Conservation (phyloP, 495 filamentous ascomycete genomes). For the Penicillium parvum region DNA sequence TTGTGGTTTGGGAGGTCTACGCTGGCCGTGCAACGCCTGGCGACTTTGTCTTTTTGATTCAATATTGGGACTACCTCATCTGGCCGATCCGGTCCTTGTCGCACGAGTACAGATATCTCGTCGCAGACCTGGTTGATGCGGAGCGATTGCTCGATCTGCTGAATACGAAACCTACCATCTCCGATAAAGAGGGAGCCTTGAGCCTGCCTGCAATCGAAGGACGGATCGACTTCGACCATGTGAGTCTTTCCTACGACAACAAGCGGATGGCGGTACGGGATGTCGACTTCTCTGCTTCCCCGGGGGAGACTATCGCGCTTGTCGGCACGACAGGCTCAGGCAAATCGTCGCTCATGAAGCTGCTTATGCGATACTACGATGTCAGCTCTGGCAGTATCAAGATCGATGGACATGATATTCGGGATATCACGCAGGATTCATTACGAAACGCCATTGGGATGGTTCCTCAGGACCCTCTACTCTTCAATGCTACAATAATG, state of each 20-base stretch:
- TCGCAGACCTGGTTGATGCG: conserved; percentile 18
- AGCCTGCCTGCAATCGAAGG: conserved; percentile 45
- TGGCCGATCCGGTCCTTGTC: conserved; percentile 14
- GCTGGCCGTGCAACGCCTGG: conserved; percentile 11
- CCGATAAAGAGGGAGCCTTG: conserved; percentile 52
- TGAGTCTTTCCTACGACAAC: conserved; percentile 67
- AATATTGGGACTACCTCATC: conserved; percentile 13
- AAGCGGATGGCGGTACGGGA: conserved; percentile 30
- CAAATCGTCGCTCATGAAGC: conserved; percentile 71
- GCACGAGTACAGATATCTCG: conserved; percentile 12
- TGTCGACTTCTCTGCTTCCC: neutral
- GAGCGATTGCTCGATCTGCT: conserved; percentile 19
- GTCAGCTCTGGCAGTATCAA: conserved; percentile 55
- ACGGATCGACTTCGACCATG: conserved; percentile 58
- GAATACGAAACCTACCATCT: conserved; percentile 57
- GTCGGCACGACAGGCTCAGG: conserved; percentile 75
- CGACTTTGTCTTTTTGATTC: conserved; percentile 19
- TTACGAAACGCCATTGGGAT: conserved; percentile 64
- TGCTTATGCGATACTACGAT: conserved; percentile 70
- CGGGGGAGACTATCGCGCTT: conserved; percentile 51
- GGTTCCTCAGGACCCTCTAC: conserved; percentile 62
- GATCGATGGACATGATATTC: conserved; percentile 74
- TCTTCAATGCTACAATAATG: conserved; percentile 72
- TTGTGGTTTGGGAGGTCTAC: conserved; percentile 10
- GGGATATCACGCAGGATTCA: conserved; percentile 60